Base-by-base conservation (phyloP, 2,329 filamentous ascomycete species). In the Amesomyces nigricolor region DNA sequence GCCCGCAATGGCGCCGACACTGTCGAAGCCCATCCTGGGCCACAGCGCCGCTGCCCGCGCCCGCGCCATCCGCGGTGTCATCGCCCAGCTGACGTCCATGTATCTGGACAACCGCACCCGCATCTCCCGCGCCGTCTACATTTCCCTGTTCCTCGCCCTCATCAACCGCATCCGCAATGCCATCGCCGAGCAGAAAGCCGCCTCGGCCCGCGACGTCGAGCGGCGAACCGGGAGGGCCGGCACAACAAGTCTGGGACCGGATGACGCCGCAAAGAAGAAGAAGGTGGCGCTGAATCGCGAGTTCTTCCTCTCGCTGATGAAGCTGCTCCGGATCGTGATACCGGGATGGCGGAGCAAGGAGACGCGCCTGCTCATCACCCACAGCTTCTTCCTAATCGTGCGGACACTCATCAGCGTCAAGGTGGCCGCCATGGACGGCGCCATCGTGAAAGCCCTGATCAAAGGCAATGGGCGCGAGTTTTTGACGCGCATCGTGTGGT, bases 391-490 rank as follows among this genome's bases (percentile, higher is more conserved):
- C 69, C 75, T 99, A 63, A 87, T 99, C 17, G 71, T 96, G 58
- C 78, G 94, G 64, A 97, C 94, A 1, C 75, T 99, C 67, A 91
- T 99, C 64, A 96, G 91, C 72, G 71, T 99, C 65, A 95, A 96
- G 71, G 94, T 99, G 19, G 94, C 94, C 2, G 91, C 96, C 70
- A 85, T 99, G 77, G 94, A 99, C 72, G 94, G 94, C 45, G 85
- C 86, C 58, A 82, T 99, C 58, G 94, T 99, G 57, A 96, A 94
- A 73, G 91, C 85, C 61, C 75, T 99, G 54, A 91, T 99, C 45
- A 86, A 91, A 71, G 94, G 94, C 2, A 94, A 87, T 63, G 94
- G 92, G 14, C 89, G 84, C 70, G 91, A 95, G 62, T 99, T 99
- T 63, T 68, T 97, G 64, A 85, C 86, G 63, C 85, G 90, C 0